Conservation (phyloP, 1,139 yeast species). For the Saccharomyces hybrid region DNA sequence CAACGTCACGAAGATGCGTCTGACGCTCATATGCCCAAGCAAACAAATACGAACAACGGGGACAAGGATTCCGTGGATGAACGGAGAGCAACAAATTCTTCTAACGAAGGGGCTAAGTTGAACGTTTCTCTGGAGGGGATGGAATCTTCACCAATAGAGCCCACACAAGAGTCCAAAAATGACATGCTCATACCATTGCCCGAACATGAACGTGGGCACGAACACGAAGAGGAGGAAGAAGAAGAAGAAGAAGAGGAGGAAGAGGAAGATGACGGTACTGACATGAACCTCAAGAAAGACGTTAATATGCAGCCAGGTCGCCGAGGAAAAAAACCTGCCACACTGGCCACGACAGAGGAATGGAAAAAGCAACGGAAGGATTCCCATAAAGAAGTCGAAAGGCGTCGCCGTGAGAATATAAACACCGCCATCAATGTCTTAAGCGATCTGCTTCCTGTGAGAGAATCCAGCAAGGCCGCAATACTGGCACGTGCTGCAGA, state of each 20-base stretch:
- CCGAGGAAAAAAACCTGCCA: constrained; percentile 32
- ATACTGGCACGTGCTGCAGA: constrained; percentile 83
- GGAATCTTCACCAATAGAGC: constrained; percentile 1
- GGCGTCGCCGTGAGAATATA: constrained; percentile 89
- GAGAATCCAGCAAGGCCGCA: constrained; percentile 87
- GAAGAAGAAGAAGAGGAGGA: constrained; percentile 1
- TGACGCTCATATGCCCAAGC: not conserved
- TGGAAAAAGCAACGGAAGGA: constrained; percentile 83
- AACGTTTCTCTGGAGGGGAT: not conserved
- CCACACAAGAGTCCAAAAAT: constrained; percentile 1
- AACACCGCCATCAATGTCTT: constrained; percentile 82
- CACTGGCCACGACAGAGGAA: constrained; percentile 66
- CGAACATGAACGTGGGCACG: constrained; percentile 1
- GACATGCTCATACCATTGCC: constrained; percentile 2
- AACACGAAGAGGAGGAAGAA: constrained; percentile 7
- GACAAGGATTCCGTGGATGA: not conserved
- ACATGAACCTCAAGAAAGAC: constrained; percentile 14
- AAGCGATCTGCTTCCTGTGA: constrained; percentile 71
- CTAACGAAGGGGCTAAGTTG: not conserved
- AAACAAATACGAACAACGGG: constrained; percentile 6
- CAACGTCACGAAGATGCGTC: constrained; percentile 11
- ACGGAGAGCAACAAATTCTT: not conserved
- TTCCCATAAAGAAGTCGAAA: constrained; percentile 95
- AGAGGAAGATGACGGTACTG: constrained; percentile 3
- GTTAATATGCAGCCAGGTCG: constrained; percentile 23